Evolutionary conservation across 768 basidiomycete genomes (phyloP), one percentile per base, ranked within the genome.

Genomic region (Mycena haematopus): DNA sequence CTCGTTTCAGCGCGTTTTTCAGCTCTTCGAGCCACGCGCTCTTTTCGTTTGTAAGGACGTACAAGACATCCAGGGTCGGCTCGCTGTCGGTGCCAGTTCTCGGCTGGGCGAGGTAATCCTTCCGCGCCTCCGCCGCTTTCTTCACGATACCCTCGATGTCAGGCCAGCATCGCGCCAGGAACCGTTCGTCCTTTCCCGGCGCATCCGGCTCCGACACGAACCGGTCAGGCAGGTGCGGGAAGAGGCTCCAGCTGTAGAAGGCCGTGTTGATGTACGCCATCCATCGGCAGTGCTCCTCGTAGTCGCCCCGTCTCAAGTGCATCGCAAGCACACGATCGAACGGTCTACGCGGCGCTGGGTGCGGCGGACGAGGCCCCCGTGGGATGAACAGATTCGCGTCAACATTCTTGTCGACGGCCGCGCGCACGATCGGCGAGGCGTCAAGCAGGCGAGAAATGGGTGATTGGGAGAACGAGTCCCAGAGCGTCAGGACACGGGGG

Each of bases 341-440:
- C 67, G 44, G 72, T 65, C 71, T 67, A 29, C 67, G 63, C 22
- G 66, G 72, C 45, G 67, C 73, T 55, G 46, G 79, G 60, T 67
- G 65, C 1, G 69, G 24, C 10, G 73, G 71, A 22, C 72, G 70
- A 2, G 74, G 73, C 15, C 70, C 71, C 2, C 69, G 70, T 2
- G 75, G 74, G 3, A 73, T 63, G 67, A 76, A 75, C 27, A 76
- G 70, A 68, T 74, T 66, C 61, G 73, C 69, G 65, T 80, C n/a
- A n/a, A n/a, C n/a, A n/a, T n/a, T 73, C 52, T 76, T 67, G 58
- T 76, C 68, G 64, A 81, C 71, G 33, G 75, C 74, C 25, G 76
- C 66, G 49, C 62, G 64, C 55, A 80, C 77, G 52, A 80, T 66
- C 8, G 79, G 71, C 21, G 78, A 78, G 25, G 74, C 68, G 36